phyloP scores from a whole-genome alignment of 345 rosid species.

The Camelina sativa region DNA sequence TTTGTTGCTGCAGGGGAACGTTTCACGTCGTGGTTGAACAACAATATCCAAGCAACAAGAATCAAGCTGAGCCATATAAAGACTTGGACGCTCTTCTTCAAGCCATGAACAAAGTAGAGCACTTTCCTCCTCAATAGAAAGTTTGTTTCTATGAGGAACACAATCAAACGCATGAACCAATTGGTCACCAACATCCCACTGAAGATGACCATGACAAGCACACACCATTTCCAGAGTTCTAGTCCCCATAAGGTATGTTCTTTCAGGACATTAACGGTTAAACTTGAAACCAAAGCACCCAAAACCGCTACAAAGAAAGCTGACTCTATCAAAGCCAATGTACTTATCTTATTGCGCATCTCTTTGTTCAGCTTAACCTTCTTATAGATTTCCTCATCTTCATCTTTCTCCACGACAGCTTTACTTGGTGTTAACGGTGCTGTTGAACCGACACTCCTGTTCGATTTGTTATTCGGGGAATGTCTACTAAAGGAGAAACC shows the following conservation, averaged over 20 bases:
- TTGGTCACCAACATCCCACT: slow-evolving; percentile 75
- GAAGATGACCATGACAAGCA: slow-evolving; percentile 76
- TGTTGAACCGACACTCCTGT: slow-evolving; percentile 37
- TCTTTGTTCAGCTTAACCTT: slow-evolving; percentile 58
- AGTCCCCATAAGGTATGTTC: slow-evolving; percentile 55
- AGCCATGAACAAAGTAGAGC: slow-evolving; percentile 88
- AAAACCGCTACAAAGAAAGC: slow-evolving; percentile 47
- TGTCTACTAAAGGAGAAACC: slow-evolving; percentile 46
- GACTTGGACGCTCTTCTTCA: slow-evolving; percentile 82
- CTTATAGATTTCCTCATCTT: slow-evolving; percentile 65
- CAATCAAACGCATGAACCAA: slow-evolving; percentile 76
- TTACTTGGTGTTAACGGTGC: slow-evolving; percentile 47
- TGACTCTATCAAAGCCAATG: slow-evolving; percentile 61
- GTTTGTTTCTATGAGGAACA: slow-evolving; percentile 83
- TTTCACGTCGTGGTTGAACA: slow-evolving; percentile 57
- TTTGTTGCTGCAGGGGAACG: slow-evolving; percentile 51
- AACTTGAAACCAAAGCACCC: slow-evolving; percentile 60
- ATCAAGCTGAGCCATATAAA: slow-evolving; percentile 78
- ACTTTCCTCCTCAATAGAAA: slow-evolving; percentile 75
- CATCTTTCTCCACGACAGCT: slow-evolving; percentile 56
- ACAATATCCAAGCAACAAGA: slow-evolving; percentile 69
- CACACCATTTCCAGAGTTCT: slow-evolving; percentile 85
- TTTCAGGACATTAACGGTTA: slow-evolving; percentile 49
- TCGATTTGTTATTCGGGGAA: slow-evolving; percentile 58
- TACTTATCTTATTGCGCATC: slow-evolving; percentile 45